Base-by-base conservation (phyloP, 1,284 basidiomycete species). In the Ustilago hordei region DNA sequence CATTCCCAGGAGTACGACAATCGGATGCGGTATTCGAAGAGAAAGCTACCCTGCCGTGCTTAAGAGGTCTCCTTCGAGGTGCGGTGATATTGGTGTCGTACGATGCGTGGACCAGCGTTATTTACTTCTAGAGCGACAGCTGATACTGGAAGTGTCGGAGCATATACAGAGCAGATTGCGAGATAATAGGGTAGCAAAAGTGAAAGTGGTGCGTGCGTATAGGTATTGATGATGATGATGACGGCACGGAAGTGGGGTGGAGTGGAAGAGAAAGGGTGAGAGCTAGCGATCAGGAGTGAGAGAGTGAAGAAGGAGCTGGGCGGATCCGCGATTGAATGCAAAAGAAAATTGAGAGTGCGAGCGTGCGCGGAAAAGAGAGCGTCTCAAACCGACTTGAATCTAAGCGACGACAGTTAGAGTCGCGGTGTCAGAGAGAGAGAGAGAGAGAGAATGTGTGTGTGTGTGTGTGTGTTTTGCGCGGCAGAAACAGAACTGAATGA, bases 121-220 rank as follows among this genome's bases (percentile, higher is more conserved):
- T 28, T 28, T 28, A 28, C 23, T 28, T 28, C 23, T 28, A 28
- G 23, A 28, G 23, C 23, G 3, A 28, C 23, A 28, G 23, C 3
- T 28, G 23, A 28, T 28, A 28, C 23, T 28, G 23, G 23, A 28
- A 28, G 23, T 28, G 23, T 28, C 23, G 23, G 38, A 35, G 55
- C 54, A 47, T 58, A 32, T 58, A 58, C 56, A 58, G 56, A 9
- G 35, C 12, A 13, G 34, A 56, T 28, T 2, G 38, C 36, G 23
- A 23, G 34, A 32, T n/a, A 12, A 17, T 41, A 17, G 13, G 3
- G 13, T 32, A 28, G 17, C 15, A 41, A 57, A 32, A 35, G 35
- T 38, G 57, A 47, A 2, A 23, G 38, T 38, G 35, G 19, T 36
- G 34, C 11, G 57, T 31, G 19, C 8, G 19, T 17, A 23, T 8